Evolutionary conservation across 148 eudicot genomes (phyloP).

Genomic region (Simmondsia chinensis): DNA sequence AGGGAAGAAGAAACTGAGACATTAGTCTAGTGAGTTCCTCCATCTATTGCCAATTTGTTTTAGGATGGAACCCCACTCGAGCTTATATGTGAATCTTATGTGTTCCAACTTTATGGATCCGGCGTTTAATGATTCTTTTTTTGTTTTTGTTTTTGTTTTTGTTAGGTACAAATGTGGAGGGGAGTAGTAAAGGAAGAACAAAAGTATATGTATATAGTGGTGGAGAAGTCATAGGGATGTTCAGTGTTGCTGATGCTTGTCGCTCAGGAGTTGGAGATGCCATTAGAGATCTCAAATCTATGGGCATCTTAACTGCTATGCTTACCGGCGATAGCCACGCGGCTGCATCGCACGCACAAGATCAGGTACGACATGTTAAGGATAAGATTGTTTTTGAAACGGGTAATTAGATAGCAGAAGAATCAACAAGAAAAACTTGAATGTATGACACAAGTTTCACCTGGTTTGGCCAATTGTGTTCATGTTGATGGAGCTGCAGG

Average conservation of each 20-base stretch:
- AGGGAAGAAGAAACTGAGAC: no score
- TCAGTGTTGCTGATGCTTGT: conserved; percentile 72
- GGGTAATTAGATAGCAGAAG: no score
- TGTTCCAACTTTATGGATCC: background rate
- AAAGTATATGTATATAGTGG: conserved; percentile 51
- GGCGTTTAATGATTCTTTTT: background rate
- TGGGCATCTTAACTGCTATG: conserved; percentile 77
- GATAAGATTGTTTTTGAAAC: no score
- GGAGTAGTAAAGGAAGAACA: conserved; percentile 43
- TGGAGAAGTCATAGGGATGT: conserved; percentile 44
- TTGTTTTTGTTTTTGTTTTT: no score
- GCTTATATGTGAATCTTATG: no score
- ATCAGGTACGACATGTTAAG: conserved; percentile 71
- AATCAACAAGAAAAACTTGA: no score
- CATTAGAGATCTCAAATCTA: conserved; percentile 49
- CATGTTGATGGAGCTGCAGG: no score
- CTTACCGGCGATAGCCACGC: conserved; percentile 77
- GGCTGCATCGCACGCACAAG: conserved; percentile 68
- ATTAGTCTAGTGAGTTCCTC: no score
- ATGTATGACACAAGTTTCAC: no score
- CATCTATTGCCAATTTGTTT: no score
- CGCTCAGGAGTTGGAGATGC: conserved; percentile 78
- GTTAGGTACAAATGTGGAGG: conserved; percentile 35
- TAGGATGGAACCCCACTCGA: no score
- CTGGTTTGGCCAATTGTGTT: no score